Conservation (phyloP, 306 rosid species). For the Dryas alaskensis region DNA sequence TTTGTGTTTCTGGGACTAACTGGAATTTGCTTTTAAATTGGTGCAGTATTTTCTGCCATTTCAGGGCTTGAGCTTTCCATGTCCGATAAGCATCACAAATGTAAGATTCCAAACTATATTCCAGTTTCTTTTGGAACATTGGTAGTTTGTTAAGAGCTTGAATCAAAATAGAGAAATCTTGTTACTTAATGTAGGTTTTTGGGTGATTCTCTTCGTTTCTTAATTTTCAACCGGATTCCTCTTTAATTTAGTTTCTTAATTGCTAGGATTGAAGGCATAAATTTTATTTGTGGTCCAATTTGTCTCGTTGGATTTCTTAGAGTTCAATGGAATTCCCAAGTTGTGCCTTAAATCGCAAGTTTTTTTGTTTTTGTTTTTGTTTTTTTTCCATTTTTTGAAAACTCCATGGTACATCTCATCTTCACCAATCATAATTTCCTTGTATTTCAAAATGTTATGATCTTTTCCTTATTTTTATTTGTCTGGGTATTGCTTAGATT, state of each 20-base stretch:
- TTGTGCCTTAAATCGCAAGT: background rate
- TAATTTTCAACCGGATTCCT: slow-evolving; percentile 14
- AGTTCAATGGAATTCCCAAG: background rate
- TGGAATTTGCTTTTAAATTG: slow-evolving; percentile 28
- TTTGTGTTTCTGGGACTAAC: slow-evolving; percentile 18
- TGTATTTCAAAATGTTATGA: background rate
- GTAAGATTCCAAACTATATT: slow-evolving; percentile 43
- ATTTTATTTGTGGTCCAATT: background rate
- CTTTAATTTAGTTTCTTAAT: background rate
- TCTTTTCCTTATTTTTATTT: background rate
- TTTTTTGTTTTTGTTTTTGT: background rate
- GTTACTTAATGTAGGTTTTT: background rate
- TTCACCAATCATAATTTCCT: background rate
- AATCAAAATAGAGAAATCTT: background rate
- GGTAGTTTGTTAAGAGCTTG: slow-evolving; percentile 17
- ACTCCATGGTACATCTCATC: background rate
- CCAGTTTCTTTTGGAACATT: background rate
- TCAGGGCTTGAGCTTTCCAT: slow-evolving; percentile 92
- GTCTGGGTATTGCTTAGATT: background rate
- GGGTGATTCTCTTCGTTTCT: slow-evolving; percentile 13
- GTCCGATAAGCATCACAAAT: slow-evolving; percentile 66
- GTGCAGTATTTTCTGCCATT: slow-evolving; percentile 91
- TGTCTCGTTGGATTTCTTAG: background rate
- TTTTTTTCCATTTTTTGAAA: background rate
- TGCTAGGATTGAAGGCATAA: background rate